Evolutionary conservation across 331 rosid species (phyloP).

Genomic region (Saraca asoca): DNA sequence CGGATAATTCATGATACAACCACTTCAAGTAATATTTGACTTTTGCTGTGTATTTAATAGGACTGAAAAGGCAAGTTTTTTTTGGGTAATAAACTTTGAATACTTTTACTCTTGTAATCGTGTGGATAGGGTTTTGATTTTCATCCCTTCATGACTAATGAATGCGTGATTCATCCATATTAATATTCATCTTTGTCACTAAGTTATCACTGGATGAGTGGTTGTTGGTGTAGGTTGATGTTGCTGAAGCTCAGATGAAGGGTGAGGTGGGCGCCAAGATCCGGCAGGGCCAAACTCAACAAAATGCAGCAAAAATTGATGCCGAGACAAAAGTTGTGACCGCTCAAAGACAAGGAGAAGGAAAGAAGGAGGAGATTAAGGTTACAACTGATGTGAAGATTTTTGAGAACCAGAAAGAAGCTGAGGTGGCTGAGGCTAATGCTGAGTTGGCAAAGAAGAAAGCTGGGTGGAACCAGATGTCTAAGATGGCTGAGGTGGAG

Average conservation of each 20-base stretch:
- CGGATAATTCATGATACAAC: too few species aligned
- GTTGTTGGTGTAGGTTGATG: constrained; percentile 6
- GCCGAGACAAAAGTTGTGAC: constrained; percentile 3
- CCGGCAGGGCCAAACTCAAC: not conserved
- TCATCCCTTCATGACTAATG: too few species aligned
- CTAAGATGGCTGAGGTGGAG: constrained; percentile 21
- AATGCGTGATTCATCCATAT: too few species aligned
- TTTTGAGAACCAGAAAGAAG: constrained; percentile 28
- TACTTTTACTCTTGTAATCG: too few species aligned
- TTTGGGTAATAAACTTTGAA: too few species aligned
- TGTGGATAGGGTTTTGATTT: too few species aligned
- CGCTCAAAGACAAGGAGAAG: constrained; percentile 15
- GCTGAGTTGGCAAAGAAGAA: constrained; percentile 21
- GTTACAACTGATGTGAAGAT: constrained; percentile 11
- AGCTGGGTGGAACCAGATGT: constrained; percentile 14
- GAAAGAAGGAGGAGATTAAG: constrained; percentile 17
- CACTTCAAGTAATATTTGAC: too few species aligned
- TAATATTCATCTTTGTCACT: too few species aligned
- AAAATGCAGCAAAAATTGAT: constrained; percentile 13
- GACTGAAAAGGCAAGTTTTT: too few species aligned
- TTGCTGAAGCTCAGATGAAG: constrained; percentile 19
- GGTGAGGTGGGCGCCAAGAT: constrained; percentile 21
- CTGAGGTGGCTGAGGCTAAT: constrained; percentile 19
- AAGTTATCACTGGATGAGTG: too few species aligned
- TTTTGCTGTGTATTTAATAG: too few species aligned